Evolutionary conservation across 768 basidiomycete species (phyloP), one percentile per base, ranked within the genome.

Genomic region (Tricholoma bakamatsutake): DNA sequence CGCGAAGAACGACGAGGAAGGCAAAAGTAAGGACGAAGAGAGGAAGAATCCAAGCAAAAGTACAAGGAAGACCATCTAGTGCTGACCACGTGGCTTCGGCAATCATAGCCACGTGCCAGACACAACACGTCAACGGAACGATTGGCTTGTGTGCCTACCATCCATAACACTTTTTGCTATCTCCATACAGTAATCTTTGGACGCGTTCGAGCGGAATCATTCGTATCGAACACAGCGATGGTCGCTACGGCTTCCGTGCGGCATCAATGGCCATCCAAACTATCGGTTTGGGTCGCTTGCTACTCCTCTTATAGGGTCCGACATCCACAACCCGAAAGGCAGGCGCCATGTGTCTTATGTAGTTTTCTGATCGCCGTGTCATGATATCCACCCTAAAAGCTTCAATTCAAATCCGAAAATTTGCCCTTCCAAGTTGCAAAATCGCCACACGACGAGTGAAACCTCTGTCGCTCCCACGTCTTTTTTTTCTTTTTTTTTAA

Each of bases 101-200:
- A 57, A 64, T 64, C 63, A 64, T 48, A 55, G 51, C 59, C 61
- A 64, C 63, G 59, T 62, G 61, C 57, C 50, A 56, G 62, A 60
- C 59, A 56, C 54, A 59, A 59, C 59, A 58, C 53, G 60, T 59
- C 62, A 60, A 59, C 33, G 39, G 35, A 52, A 21, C 31, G 35
- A 50, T 35, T 34, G 15, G 34, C 46, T 45, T 45, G 27, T 47
- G n/a, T n/a, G n/a, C n/a, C n/a, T 27, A 27, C 46, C 17, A 47
- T 11, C 15, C 27, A 13, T 12, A 27, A 10, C 24, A n/a, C 17
- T n/a, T 17, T n/a, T 45, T 8, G 5, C 45, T 46, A 48, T 48
- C 46, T 48, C 46, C 46, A 48, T 48, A 28, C 15, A 31, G 46
- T 48, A 48, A n/a, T 31, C 30, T 31, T 48, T 15, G 2, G 24